Evolutionary conservation across 139 green algal species (phyloP).

Genomic region (Ostreobium quekettii): DNA sequence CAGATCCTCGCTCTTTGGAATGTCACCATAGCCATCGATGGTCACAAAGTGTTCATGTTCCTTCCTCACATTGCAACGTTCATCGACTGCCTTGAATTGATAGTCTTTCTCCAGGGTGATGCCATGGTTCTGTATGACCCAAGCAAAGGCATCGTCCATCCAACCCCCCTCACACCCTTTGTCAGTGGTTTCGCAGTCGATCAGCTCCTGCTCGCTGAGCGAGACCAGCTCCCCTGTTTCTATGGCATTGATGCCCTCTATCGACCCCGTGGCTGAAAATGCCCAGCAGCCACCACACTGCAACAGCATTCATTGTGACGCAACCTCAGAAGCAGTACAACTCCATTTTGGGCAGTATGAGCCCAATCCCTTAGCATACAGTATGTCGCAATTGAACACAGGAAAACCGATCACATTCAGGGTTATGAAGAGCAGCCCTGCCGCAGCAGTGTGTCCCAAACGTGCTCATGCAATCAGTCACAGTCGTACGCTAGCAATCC

Average conservation of each 20-base stretch:
- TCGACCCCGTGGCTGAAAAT: constrained; percentile 81
- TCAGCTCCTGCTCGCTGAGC: constrained; percentile 89
- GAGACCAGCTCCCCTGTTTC: constrained; percentile 64
- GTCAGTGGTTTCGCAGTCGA: constrained; percentile 72
- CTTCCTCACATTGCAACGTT: constrained; percentile 43
- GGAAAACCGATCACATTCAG: too few relatives aligned
- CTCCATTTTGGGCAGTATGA: too few relatives aligned
- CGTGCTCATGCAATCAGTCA: too few relatives aligned
- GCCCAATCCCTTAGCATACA: too few relatives aligned
- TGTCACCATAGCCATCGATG: constrained; percentile 24
- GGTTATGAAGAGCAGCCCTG: too few relatives aligned
- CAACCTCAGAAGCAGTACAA: too few relatives aligned
- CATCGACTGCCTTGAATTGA: constrained; percentile 43
- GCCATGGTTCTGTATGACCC: constrained; percentile 63
- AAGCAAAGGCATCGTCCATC: constrained; percentile 45
- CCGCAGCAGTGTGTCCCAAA: too few relatives aligned
- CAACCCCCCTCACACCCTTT: constrained; percentile 43
- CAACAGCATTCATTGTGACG: too few relatives aligned
- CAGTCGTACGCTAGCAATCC: too few relatives aligned
- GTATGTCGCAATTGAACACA: too few relatives aligned
- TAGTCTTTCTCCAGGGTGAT: constrained; percentile 88
- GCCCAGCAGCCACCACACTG: constrained; percentile 94
- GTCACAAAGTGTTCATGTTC: constrained; percentile 53
- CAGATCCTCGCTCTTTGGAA: constrained; percentile 40
- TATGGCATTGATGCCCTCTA: constrained; percentile 89